Percentiles rank a stretch among this genome's conserved stretches.
phyloP scores from a whole-genome alignment of 106 monocot species.

The Allium sativum region DNA sequence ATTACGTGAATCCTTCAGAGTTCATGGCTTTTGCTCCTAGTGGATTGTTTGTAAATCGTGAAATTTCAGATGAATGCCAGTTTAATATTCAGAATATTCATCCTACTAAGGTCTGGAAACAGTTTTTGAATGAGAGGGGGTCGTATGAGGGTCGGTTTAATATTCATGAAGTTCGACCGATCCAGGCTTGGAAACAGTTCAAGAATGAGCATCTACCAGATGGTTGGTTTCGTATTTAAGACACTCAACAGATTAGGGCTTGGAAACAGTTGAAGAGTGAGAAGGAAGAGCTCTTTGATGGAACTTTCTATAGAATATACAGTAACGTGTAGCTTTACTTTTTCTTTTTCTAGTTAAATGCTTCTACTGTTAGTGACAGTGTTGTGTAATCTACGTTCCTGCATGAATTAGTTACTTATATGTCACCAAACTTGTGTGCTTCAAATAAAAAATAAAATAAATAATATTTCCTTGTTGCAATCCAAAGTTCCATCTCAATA shows the following conservation, averaged over 20 bases:
- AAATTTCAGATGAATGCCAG: slow-evolving; percentile 8
- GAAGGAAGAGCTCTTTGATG: neutral
- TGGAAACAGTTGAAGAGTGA: slow-evolving; percentile 21
- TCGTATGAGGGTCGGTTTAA: slow-evolving; percentile 5
- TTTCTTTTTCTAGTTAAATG: neutral
- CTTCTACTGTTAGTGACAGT: too few relatives aligned
- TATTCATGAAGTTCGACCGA: slow-evolving; percentile 12
- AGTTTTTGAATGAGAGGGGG: slow-evolving; percentile 35
- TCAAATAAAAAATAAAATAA: too few relatives aligned
- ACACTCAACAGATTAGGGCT: slow-evolving; percentile 10
- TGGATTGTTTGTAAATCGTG: slow-evolving; percentile 54
- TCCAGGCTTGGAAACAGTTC: slow-evolving; percentile 37
- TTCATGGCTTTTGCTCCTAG: slow-evolving; percentile 85
- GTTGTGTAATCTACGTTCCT: too few relatives aligned
- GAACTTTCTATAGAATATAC: neutral
- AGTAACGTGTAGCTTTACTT: neutral
- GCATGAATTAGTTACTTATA: too few relatives aligned
- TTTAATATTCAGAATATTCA: slow-evolving; percentile 11
- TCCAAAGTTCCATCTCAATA: too few relatives aligned
- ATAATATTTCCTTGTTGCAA: too few relatives aligned
- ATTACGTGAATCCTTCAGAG: slow-evolving; percentile 59
- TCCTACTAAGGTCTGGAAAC: slow-evolving; percentile 28
- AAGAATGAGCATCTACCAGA: slow-evolving; percentile 28
- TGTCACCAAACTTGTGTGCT: too few relatives aligned
- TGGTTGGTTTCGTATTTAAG: slow-evolving; percentile 8